A percentile compares a stretch with the other conserved stretches of the same genome.
Evolutionary conservation across 2,329 filamentous ascomycete species (phyloP).

Genomic region (Aspergillus sp.): DNA sequence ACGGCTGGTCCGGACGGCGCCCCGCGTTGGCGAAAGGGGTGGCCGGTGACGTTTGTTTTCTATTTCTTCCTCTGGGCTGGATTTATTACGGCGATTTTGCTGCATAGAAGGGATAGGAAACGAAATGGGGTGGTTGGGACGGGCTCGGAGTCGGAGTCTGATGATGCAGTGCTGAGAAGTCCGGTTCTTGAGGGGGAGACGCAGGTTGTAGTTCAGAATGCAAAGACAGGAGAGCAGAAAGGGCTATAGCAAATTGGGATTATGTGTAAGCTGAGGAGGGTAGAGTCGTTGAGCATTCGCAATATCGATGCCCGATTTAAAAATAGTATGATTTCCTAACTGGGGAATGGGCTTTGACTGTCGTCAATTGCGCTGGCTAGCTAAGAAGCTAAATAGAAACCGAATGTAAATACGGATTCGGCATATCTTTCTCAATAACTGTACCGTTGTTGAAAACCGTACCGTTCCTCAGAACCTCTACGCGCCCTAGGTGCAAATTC

Average conservation of each 20-base stretch:
- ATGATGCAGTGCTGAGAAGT: neutral
- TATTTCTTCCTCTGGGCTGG: slow-evolving; percentile 45
- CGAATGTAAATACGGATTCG: neutral
- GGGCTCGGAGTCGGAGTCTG: neutral
- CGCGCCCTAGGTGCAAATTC: slow-evolving; percentile 3
- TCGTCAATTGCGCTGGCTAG: neutral
- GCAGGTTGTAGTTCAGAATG: neutral
- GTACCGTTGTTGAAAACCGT: slow-evolving; percentile 12
- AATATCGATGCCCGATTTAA: neutral
- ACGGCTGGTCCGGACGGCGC: slow-evolving; percentile 44
- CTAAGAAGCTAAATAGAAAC: neutral
- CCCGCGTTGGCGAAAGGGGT: slow-evolving; percentile 51
- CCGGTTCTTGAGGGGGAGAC: neutral
- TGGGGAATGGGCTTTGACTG: neutral
- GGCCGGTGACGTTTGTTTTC: slow-evolving; percentile 50
- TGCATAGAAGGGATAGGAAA: slow-evolving; percentile 21
- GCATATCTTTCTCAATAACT: slow-evolving; percentile 2
- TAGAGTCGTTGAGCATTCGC: too few species aligned
- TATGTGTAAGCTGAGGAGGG: too few species aligned
- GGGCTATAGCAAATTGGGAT: neutral
- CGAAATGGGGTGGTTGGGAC: slow-evolving; percentile 6
- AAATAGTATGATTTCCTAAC: neutral
- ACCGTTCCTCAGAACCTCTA: slow-evolving; percentile 8
- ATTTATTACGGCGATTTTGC: slow-evolving; percentile 21
- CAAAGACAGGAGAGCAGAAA: neutral